Evolutionary conservation across 2,329 filamentous ascomycete genomes (phyloP), one percentile per base, ranked within the genome.

Genomic region (Aschersonia sp.): DNA sequence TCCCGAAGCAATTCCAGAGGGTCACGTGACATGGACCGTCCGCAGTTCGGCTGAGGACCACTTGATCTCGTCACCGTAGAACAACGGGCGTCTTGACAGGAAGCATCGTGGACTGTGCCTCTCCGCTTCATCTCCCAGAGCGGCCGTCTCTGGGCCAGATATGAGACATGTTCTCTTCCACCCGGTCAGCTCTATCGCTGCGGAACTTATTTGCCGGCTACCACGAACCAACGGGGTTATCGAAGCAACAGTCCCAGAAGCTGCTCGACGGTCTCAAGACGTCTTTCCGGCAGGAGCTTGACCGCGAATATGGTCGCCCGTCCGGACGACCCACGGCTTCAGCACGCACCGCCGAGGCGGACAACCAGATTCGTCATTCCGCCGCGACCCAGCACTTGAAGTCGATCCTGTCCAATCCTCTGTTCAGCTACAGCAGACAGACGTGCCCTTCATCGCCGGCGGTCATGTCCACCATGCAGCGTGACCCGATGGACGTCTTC

Each of bases 211-310:
- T 67, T 53, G 62, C 63, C 29, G 60, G 63, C 44, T 67, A 66
- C 47, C 74, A 78, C 56, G 72, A 77, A 45, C 75, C 75, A 5
- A 60, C 74, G 2, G 68, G 73, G 1, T 62, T 80, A 40, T 72
- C 65, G 43, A 61, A 64, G 43, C 66, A 68, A 48, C 72, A 78
- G 48, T 73, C 74, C 30, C 68, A 74, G 51, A 71, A 72, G 54
- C 69, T 80, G 6, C 73, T 79, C 52, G 67, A 77, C 47, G 68
- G 70, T 35, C 67, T 80, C 46, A 80, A 77, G 46, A 61, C 66
- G 5, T 78, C 75, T 2, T 80, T 80, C 57, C 70, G 76, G 46
- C 68, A 68, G 48, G 72, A 77, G 31, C 71, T 80, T n/a, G 75
- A 79, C 54, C 67, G 63, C 43, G 75, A 80, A 56, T 73, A 80